phyloP scores from a whole-genome alignment of 2,329 filamentous ascomycete genomes.

The Aspergillus tamarii region DNA sequence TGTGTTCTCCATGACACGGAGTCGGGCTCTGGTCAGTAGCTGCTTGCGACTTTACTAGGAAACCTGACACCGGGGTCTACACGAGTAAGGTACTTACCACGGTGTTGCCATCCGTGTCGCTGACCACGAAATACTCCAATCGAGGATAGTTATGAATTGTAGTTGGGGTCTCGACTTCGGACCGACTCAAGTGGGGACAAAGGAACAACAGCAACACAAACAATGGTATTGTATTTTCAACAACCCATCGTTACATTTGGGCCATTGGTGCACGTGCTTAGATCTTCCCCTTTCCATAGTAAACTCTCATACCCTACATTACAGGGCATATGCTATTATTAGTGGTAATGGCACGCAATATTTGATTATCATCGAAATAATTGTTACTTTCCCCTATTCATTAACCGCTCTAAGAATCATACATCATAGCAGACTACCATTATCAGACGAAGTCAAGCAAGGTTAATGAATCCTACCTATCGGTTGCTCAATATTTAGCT shows the following conservation, averaged over 20 bases:
- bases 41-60: neutral
- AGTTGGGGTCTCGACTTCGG: neutral
- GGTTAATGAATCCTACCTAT: neutral
- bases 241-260: neutral
- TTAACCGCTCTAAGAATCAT: neutral
- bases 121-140: neutral
- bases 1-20: neutral
- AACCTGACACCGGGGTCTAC: neutral
- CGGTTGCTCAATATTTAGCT: neutral
- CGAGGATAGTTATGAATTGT: neutral
- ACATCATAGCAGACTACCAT: neutral
- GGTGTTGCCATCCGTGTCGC: neutral
- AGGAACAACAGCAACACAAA: conserved; percentile 1
- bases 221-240: conserved; percentile 2
- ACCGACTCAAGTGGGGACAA: conserved; percentile 1
- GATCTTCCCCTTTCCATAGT: neutral
- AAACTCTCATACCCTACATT: neutral
- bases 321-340: neutral
- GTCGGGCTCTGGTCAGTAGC: neutral
- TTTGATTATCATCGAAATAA: neutral
- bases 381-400: neutral
- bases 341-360: neutral
- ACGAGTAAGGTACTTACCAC: neutral
- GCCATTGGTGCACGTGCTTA: neutral
- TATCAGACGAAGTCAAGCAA: neutral